Conservation (phyloP, 805 yeast species). For the Cyberlindnera samutprakarnensis region DNA sequence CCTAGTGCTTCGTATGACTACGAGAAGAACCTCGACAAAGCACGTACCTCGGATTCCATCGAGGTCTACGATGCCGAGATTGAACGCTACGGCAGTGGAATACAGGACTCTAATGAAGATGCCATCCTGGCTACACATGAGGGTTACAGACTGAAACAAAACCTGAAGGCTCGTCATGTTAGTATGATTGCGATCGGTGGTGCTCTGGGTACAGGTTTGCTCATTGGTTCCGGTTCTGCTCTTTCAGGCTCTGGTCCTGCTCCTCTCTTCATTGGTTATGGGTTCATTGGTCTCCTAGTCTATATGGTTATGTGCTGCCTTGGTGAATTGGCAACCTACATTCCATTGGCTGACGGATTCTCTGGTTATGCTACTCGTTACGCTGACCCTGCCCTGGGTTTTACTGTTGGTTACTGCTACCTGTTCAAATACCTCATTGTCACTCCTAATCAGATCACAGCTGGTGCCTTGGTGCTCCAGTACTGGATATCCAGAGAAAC, state of each 20-base stretch:
- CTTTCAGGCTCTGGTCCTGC: constrained; percentile 54
- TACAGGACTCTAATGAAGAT: constrained; percentile 8
- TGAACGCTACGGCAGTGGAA: constrained; percentile 1
- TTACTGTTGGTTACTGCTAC: constrained; percentile 24
- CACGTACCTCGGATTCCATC: too few relatives aligned
- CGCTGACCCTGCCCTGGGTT: constrained; percentile 22
- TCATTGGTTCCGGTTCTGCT: constrained; percentile 58
- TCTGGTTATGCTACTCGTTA: constrained; percentile 51
- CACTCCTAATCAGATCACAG: constrained; percentile 40
- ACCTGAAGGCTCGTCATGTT: constrained; percentile 49
- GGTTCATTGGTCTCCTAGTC: constrained; percentile 64
- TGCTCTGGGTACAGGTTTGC: constrained; percentile 64
- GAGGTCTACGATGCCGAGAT: background rate
- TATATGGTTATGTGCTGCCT: constrained; percentile 60
- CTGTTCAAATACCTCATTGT: constrained; percentile 21
- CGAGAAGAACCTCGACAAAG: too few relatives aligned
- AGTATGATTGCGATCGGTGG: constrained; percentile 64
- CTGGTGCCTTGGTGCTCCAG: constrained; percentile 42
- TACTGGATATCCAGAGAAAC: constrained; percentile 39
- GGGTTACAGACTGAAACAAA: constrained; percentile 17
- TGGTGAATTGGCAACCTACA: constrained; percentile 62
- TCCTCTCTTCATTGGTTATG: constrained; percentile 50
- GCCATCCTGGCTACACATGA: constrained; percentile 17
- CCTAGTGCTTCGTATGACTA: too few relatives aligned
- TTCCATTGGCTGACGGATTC: constrained; percentile 61